phyloP scores from a whole-genome alignment of 2,329 filamentous ascomycete species.

The Neofusicoccum kwambonambiense region DNA sequence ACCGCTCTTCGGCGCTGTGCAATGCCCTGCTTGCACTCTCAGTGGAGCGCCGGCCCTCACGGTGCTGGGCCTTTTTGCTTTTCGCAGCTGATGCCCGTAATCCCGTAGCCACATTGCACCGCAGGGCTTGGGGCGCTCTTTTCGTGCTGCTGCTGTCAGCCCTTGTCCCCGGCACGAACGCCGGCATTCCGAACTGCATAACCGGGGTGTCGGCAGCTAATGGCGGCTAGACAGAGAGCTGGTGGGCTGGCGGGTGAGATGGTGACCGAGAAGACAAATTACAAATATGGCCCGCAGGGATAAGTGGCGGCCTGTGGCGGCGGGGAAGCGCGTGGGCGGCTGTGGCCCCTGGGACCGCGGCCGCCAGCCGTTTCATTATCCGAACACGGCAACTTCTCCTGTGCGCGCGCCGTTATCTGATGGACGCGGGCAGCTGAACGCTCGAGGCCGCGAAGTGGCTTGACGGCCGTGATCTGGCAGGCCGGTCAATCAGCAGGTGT shows the following conservation, averaged over 20 bases:
- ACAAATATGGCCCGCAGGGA: neutral
- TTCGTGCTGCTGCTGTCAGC: neutral
- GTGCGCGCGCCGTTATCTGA: neutral
- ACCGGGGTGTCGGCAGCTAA: neutral
- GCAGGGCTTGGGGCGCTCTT: neutral
- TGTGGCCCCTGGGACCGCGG: neutral
- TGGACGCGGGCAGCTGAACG: neutral
- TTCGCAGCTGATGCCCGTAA: neutral
- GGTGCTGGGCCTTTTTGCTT: neutral
- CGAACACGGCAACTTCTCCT: neutral
- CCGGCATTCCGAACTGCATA: neutral
- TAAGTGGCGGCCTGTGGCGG: neutral
- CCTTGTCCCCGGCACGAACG: neutral
- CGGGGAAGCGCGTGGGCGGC: neutral
- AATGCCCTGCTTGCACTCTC: too few relatives aligned
- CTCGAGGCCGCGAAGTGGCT: neutral
- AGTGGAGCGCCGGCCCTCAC: too few relatives aligned
- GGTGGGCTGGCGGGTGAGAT: neutral
- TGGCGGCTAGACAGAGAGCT: too few relatives aligned
- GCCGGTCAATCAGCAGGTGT: neutral
- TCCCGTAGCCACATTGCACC: too few relatives aligned
- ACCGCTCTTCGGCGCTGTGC: too few relatives aligned
- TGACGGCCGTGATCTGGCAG: neutral
- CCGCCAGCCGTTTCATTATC: neutral
- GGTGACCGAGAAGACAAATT: neutral